Evolutionary conservation across 2,329 filamentous ascomycete genomes (phyloP).

Genomic region (Lecanicillium sp.): DNA sequence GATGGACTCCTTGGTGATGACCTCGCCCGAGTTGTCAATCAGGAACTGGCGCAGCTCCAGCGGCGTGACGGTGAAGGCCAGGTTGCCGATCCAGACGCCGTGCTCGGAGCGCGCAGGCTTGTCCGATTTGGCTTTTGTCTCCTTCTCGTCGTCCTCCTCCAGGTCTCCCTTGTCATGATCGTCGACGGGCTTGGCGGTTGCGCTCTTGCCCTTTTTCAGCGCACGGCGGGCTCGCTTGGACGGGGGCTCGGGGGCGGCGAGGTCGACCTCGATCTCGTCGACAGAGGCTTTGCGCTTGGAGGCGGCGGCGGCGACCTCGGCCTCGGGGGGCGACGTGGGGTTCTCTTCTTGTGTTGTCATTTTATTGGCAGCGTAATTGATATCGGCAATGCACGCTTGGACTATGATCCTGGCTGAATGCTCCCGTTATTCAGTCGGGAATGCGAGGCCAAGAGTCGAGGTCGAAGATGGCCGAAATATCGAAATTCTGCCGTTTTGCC

Average conservation of each 20-base stretch:
- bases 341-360: constrained; percentile 5
- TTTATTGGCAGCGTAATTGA: no score
- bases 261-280: constrained; percentile 80
- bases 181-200: constrained; percentile 34
- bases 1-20: constrained; percentile 62
- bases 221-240: constrained; percentile 90
- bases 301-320: constrained; percentile 10
- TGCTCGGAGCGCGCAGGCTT: constrained; percentile 63
- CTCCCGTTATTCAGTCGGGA: no score
- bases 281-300: constrained; percentile 63
- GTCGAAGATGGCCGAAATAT: no score
- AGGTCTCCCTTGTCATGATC: constrained; percentile 25
- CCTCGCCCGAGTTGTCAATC: constrained; percentile 59
- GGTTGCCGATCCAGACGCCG: constrained; percentile 93
- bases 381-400: no score
- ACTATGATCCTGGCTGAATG: no score
- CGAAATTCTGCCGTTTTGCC: no score
- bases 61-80: constrained; percentile 75
- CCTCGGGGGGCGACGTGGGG: constrained; percentile 8
- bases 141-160: constrained; percentile 29
- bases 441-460: no score
- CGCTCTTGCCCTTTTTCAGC: constrained; percentile 72
- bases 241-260: constrained; percentile 82
- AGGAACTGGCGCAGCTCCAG: constrained; percentile 73
- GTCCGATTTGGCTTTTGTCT: constrained; percentile 26